Evolutionary conservation across 345 rosid species (phyloP), one percentile per base, ranked within the genome.

Genomic region (Arabidopsis suecica): DNA sequence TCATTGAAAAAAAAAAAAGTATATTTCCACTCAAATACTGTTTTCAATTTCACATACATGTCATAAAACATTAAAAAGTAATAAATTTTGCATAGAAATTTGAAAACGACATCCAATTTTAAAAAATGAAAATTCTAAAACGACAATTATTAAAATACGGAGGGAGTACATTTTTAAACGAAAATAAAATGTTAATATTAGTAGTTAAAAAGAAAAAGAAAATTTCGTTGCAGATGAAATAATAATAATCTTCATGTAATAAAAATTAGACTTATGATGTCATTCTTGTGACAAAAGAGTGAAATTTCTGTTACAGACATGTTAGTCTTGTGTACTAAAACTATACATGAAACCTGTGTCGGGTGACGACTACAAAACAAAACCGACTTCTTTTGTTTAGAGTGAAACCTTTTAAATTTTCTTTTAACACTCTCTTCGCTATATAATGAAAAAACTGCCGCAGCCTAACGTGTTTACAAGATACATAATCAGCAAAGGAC

Each of bases 291-390:
- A 64, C 50, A 65, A 55, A 23, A 57, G 78, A 65, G 58, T 65
- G 25, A 25, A 12, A 14, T 18, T 59, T 56, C 38, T 50, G 28
- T 75, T 59, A 59, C 72, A 73, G 44, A 66, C 67, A 66, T 57
- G 73, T 59, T 59, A 59, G 62, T 75, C 68, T 60, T 41, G 18
- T 38, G 54, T 16, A 66, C 28, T 67, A 49, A 66, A 67, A 25
- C 61, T 61, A 76, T 55, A 76, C 64, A 76, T 23, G 16, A 69
- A 61, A 61, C 55, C 62, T 53, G 54, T 60, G 61, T 53, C 45
- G 54, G 59, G 41, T 40, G 51, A 50, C 45, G 47, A 48, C 65
- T n/a, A n/a, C n/a, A n/a, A 47, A 60, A 53, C 45, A 49, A 50
- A 67, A 60, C 68, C 73, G 37, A 68, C 37, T 41, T 36, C 9